Percentiles rank a stretch among this genome's conserved stretches.
Evolutionary conservation across 768 basidiomycete genomes (phyloP).

Genomic region (Phanerochaete sordida): DNA sequence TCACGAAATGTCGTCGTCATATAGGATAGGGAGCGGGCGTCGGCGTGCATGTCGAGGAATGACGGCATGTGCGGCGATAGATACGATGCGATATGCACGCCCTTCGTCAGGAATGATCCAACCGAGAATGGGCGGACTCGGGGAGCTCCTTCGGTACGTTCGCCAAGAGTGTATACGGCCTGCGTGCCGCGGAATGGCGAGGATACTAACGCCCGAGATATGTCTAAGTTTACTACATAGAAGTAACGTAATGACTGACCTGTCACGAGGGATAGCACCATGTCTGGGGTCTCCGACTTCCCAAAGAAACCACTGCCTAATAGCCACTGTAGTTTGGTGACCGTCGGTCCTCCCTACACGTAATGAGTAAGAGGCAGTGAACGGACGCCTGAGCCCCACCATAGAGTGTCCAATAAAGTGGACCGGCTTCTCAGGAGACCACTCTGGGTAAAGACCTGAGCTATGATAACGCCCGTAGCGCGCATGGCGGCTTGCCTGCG

Average conservation of each 20-base stretch:
- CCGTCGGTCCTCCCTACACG: constrained; percentile 26
- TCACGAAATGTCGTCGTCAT: constrained; percentile 30
- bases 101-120: constrained; percentile 35
- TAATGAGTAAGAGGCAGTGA: background rate
- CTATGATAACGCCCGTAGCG: constrained; percentile 39
- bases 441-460: constrained; percentile 42
- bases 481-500: constrained; percentile 33
- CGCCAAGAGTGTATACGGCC: constrained; percentile 43
- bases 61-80: constrained; percentile 39
- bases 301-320: constrained; percentile 41
- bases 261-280: constrained; percentile 44
- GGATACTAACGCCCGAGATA: constrained; percentile 31
- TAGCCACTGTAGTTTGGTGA: constrained; percentile 43
- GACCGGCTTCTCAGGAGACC: constrained; percentile 39
- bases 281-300: constrained; percentile 33
- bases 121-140: constrained; percentile 37
- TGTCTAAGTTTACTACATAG: background rate
- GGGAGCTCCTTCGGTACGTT: constrained; percentile 37
- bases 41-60: constrained; percentile 39
- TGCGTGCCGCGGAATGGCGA: constrained; percentile 47
- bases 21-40: constrained; percentile 39
- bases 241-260: constrained; percentile 24
- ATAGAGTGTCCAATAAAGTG: constrained; percentile 51
- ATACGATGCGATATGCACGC: constrained; percentile 40
- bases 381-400: constrained; percentile 21